Conservation (phyloP, 2,329 filamentous ascomycete species). For the Ophiostoma montium region DNA sequence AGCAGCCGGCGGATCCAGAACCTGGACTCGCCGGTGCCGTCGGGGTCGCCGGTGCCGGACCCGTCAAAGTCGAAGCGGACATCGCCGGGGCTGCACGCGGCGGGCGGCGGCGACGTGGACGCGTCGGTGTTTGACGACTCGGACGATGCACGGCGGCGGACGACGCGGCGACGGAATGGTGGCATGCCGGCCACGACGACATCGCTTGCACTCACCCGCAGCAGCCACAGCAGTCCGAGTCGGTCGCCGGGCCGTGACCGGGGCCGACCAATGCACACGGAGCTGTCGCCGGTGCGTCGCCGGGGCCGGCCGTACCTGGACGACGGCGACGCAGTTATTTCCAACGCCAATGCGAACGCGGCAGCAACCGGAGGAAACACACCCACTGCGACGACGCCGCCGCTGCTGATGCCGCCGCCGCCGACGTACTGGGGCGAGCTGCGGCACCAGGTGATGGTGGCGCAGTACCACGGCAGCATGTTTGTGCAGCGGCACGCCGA, state of each 20-base stretch:
- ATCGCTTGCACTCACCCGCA: constrained; percentile 27
- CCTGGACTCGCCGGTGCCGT: constrained; percentile 37
- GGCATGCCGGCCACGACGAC: constrained; percentile 15
- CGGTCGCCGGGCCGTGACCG: constrained; percentile 18
- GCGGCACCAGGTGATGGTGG: constrained; percentile 22
- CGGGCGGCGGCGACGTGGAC: constrained; percentile 18
- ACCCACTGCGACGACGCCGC: constrained; percentile 19
- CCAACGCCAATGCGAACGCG: no score
- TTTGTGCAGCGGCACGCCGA: constrained; percentile 20
- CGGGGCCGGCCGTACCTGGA: not conserved
- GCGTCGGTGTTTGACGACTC: constrained; percentile 12
- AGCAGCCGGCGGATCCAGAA: constrained; percentile 36
- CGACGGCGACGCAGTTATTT: not conserved
- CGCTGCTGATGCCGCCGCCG: constrained; percentile 36
- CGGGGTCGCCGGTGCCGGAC: constrained; percentile 33
- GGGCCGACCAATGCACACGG: no score
- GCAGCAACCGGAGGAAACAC: no score
- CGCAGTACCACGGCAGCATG: constrained; percentile 22
- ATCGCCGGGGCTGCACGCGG: constrained; percentile 6
- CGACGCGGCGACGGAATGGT: constrained; percentile 17
- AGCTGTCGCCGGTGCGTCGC: constrained; percentile 5
- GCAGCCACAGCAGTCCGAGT: constrained; percentile 25
- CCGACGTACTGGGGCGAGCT: constrained; percentile 21
- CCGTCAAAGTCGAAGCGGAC: constrained; percentile 22
- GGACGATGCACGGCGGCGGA: constrained; percentile 10